A percentile compares a stretch with the other conserved stretches of the same genome.
These are phyloP conservation scores for Coemansia sp. DNA, from an alignment of 192 early-diverging fungal species.

Conservation along the genomic window DNA sequence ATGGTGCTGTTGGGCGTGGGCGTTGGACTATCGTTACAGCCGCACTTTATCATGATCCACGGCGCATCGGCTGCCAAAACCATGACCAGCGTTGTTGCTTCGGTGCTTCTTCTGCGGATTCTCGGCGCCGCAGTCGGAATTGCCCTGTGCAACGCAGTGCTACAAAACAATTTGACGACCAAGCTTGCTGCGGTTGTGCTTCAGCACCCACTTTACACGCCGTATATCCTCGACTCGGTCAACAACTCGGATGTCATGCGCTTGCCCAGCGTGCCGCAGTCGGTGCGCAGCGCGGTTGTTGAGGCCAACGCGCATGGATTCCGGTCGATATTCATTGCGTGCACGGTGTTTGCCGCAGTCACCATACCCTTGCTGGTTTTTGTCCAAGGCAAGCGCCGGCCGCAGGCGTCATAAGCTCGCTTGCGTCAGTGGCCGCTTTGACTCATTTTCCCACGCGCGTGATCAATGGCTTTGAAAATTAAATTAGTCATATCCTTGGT, in stretches of 20 bases:
- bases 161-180: slow-evolving; percentile 29
- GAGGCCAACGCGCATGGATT: slow-evolving; percentile 30
- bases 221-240: slow-evolving; percentile 29
- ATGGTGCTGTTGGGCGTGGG: slow-evolving; percentile 42
- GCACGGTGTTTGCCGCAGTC: slow-evolving; percentile 26
- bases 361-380: slow-evolving; percentile 24
- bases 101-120: slow-evolving; percentile 22
- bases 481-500: background rate
- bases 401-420: background rate
- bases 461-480: background rate
- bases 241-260: slow-evolving; percentile 41
- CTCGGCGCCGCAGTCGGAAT: slow-evolving; percentile 31
- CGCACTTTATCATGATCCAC: slow-evolving; percentile 23
- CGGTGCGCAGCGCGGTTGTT: slow-evolving; percentile 27
- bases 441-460: slow-evolving; percentile 2
- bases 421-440: too few relatives aligned
- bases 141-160: slow-evolving; percentile 35
- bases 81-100: slow-evolving; percentile 14
- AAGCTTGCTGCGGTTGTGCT: slow-evolving; percentile 34
- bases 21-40: slow-evolving; percentile 26
- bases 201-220: slow-evolving; percentile 17
- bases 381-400: slow-evolving; percentile 4
- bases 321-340: slow-evolving; percentile 17
- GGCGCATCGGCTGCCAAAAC: slow-evolving; percentile 4
- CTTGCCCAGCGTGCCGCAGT: slow-evolving; percentile 35